Base-by-base conservation (phyloP, 495 filamentous ascomycete species). In the Penicillium cosmopolitanum region DNA sequence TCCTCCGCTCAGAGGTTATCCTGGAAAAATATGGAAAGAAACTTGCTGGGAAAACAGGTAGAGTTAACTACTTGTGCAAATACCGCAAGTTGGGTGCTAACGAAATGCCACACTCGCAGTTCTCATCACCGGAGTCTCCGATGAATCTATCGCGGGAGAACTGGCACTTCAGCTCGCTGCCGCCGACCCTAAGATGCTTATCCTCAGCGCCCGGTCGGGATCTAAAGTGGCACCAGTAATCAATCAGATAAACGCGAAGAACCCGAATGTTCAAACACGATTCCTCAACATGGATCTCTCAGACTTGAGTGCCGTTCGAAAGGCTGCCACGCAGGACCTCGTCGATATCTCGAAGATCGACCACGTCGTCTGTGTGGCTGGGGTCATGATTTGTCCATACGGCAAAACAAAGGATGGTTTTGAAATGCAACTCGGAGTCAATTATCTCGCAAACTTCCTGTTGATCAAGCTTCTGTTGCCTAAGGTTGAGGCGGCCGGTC, bases 391-490 rank as follows among this genome's bases (percentile, higher is more conserved):
- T 3, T 61, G 56, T 8, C 65, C 65, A 2, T 67, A 60, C 19
- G 34, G 18, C 21, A 65, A 60, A 42, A 67, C 65, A 1, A 60
- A 59, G 10, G 65, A 67, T 50, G 65, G 65, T 4, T 55, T 67
- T 10, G 65, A 67, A 50, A 57, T 43, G 18, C 65, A 67, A 31
- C 31, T 67, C 2, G 62, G 58, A 2, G 62, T 67, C 31, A 67
- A 67, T n/a, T 65, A 65, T 25, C 34, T 67, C 6, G 62, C 65
- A 1, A 67, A 67, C 35, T 67, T 67, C 25, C 13, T 67, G 12
- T 56, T 67, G 6, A 56, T 62, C 4, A 65, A 62, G 34, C 57
- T 67, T n/a, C 58, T 65, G 5, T 9, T 65, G 53, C 62, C 65
- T 0, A 67, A 65, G 46, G 25, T 67, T 9, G 52, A 54, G 34